phyloP scores from a whole-genome alignment of 108 stramenopile genomes.

The Pseudonitzschia delicatissima region DNA sequence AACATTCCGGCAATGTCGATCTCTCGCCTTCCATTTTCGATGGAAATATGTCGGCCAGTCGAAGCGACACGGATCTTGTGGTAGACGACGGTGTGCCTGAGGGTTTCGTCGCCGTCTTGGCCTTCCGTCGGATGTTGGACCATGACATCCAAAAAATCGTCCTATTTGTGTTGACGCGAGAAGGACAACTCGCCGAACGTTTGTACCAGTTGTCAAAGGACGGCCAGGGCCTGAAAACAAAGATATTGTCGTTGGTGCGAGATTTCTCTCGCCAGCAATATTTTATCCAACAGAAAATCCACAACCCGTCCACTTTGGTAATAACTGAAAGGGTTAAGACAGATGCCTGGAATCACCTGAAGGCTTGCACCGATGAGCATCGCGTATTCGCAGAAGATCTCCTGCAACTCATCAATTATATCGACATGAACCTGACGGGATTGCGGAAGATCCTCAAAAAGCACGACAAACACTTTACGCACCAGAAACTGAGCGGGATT shows the following conservation, averaged over 20 bases:
- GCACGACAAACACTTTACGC: constrained; percentile 62
- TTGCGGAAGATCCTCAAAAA: constrained; percentile 83
- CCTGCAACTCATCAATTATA: constrained; percentile 51
- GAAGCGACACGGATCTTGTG: neutral
- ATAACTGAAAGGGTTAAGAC: neutral
- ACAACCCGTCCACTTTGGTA: constrained; percentile 4
- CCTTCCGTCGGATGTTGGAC: constrained; percentile 51
- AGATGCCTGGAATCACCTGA: constrained; percentile 16
- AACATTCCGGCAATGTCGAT: neutral
- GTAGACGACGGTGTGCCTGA: neutral
- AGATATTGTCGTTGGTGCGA: neutral
- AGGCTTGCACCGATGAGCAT: constrained; percentile 20
- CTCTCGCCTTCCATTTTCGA: neutral
- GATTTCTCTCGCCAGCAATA: neutral
- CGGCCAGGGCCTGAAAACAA: neutral
- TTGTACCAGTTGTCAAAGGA: constrained; percentile 21
- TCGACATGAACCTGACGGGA: constrained; percentile 37
- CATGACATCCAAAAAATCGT: constrained; percentile 69
- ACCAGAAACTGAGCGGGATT: neutral
- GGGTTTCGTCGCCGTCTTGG: constrained; percentile 2
- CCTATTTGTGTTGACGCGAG: constrained; percentile 49
- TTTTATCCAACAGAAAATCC: neutral
- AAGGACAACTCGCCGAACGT: constrained; percentile 47
- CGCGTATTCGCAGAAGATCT: constrained; percentile 42
- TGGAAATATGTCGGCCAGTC: neutral